Percentiles rank a stretch among this genome's conserved stretches.
Conservation (phyloP, 345 rosid genomes). For the Orychophragmus violaceus region DNA sequence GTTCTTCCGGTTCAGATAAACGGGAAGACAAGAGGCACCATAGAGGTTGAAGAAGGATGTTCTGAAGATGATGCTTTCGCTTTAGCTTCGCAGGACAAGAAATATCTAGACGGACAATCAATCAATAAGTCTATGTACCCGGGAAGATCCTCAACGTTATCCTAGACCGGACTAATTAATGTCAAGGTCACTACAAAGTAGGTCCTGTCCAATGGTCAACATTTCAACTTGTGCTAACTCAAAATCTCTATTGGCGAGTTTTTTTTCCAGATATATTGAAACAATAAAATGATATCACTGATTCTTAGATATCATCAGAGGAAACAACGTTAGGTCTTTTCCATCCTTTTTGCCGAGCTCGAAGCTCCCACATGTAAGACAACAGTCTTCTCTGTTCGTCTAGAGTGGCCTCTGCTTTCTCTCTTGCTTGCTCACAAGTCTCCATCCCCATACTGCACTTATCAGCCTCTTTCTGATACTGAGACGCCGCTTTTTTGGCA, state of each 20-base stretch:
- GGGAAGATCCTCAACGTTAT: conserved; percentile 90
- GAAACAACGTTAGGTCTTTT: conserved; percentile 8
- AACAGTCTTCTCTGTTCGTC: conserved; percentile 42
- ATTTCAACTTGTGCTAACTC: not conserved
- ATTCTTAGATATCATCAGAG: conserved; percentile 18
- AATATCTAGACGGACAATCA: conserved; percentile 54
- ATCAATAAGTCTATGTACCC: conserved; percentile 70
- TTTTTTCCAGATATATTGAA: conserved; percentile 12
- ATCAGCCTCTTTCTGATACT: conserved; percentile 64
- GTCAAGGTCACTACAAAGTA: conserved; percentile 42
- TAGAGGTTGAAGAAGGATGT: conserved; percentile 78
- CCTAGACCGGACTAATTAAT: conserved; percentile 51
- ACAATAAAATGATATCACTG: not conserved
- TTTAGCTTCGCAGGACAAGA: conserved; percentile 58
- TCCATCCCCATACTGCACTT: conserved; percentile 68
- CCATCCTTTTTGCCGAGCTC: conserved; percentile 45
- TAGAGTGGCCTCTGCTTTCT: conserved; percentile 46
- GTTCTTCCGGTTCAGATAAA: conserved; percentile 87
- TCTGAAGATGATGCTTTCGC: conserved; percentile 76
- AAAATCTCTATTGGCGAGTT: conserved; percentile 3
- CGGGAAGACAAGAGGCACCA: conserved; percentile 93
- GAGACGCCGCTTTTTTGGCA: conserved; percentile 61
- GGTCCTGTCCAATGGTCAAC: conserved; percentile 6
- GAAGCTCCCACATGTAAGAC: conserved; percentile 39
- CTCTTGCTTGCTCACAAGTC: conserved; percentile 64